Conservation (phyloP, 176 grass and related monocot species). For the Saccharum spontaneum region DNA sequence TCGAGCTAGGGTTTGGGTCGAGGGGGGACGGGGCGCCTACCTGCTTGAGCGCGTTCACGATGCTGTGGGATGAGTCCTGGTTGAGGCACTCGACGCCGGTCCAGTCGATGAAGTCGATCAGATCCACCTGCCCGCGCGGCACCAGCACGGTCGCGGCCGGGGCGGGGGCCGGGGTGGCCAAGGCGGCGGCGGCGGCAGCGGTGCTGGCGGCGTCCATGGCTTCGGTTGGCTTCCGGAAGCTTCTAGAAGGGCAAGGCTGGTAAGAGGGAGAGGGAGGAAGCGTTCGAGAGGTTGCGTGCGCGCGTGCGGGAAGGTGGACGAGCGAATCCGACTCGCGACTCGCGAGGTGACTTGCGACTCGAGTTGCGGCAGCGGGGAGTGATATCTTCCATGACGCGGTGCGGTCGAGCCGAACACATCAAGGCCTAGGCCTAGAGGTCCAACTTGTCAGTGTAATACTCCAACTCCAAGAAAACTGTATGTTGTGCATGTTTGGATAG, state of each 20-base stretch:
- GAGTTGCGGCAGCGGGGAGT: neutral
- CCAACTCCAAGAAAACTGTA: too few species aligned
- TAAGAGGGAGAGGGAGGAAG: neutral
- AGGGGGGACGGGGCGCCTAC: neutral
- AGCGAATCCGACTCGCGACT: neutral
- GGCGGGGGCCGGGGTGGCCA: neutral
- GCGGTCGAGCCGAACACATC: neutral
- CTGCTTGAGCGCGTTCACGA: conserved; percentile 86
- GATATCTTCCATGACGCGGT: neutral
- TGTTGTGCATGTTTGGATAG: too few species aligned
- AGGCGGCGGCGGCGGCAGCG: conserved; percentile 11
- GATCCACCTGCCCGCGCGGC: conserved; percentile 83
- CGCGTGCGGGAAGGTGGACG: neutral
- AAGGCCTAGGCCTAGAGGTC: too few species aligned
- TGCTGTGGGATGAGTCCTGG: conserved; percentile 66
- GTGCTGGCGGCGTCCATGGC: conserved; percentile 33
- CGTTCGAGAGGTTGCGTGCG: neutral
- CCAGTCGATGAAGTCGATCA: conserved; percentile 97
- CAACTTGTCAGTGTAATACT: too few species aligned
- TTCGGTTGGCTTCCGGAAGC: conserved; percentile 30
- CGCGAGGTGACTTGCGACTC: neutral
- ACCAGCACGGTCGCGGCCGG: conserved; percentile 17
- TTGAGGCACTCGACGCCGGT: conserved; percentile 98
- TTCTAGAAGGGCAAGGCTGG: conserved; percentile 33
- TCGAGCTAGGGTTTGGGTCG: neutral